Conservation (phyloP, 441 rosid species). For the Pelargonium myrrhifolium region DNA sequence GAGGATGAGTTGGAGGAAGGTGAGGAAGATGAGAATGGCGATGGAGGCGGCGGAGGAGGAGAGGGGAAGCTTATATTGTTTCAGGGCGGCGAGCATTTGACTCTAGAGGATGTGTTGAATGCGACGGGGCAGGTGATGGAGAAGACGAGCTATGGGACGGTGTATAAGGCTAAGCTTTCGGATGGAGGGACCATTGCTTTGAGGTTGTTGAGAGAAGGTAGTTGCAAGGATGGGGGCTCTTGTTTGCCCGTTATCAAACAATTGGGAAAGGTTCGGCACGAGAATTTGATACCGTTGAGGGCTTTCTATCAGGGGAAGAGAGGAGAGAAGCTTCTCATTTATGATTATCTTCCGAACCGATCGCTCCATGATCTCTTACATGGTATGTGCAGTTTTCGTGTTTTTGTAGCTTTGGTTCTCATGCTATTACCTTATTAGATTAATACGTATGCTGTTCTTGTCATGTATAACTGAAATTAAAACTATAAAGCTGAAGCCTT, state of each 20-base stretch:
- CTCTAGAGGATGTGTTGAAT: slow-evolving; percentile 80
- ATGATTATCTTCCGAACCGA: slow-evolving; percentile 77
- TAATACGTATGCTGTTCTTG: background rate
- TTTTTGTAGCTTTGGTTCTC: background rate
- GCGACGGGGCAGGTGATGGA: slow-evolving; percentile 95
- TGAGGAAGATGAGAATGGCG: slow-evolving; percentile 50
- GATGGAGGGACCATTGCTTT: slow-evolving; percentile 89
- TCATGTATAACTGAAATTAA: background rate
- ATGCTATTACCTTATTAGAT: background rate
- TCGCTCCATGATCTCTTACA: slow-evolving; percentile 72
- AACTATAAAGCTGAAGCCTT: background rate
- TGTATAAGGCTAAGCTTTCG: slow-evolving; percentile 83
- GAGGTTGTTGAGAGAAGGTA: slow-evolving; percentile 84
- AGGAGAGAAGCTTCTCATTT: slow-evolving; percentile 92
- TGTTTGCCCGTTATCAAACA: slow-evolving; percentile 71
- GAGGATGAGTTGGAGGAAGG: slow-evolving; percentile 74
- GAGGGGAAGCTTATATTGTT: slow-evolving; percentile 84
- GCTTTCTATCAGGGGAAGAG: slow-evolving; percentile 93
- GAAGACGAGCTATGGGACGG: slow-evolving; percentile 89
- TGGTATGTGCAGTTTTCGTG: slow-evolving; percentile 35
- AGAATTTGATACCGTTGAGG: slow-evolving; percentile 79
- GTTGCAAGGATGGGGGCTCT: slow-evolving; percentile 68
- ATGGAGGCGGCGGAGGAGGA: slow-evolving; percentile 21
- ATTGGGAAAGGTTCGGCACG: slow-evolving; percentile 70
- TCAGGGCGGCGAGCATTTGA: slow-evolving; percentile 93